Base-by-base conservation (phyloP, 2,329 filamentous ascomycete genomes). In the Coccinonectria pachysandricola region DNA sequence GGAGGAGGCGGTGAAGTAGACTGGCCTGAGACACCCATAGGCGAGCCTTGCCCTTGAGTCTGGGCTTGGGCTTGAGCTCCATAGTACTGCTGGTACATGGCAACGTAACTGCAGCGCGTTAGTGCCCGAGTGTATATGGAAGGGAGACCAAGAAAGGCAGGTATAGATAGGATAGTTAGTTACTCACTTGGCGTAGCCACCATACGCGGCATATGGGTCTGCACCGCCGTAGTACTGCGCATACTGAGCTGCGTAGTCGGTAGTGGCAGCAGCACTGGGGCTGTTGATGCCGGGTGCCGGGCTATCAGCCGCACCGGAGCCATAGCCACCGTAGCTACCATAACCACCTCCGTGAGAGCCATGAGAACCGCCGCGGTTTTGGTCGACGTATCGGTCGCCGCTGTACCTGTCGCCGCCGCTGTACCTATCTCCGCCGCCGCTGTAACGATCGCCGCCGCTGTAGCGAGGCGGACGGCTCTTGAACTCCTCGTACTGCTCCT, bases 201-300 rank as follows among this genome's bases (percentile, higher is more conserved):
- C 88, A 43, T 91, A 95, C 7, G 82, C 76, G 21, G 85, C 85
- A 52, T 95, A 95, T 0, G 87, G 88, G 47, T 95, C 85, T 36
- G 71, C 63, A 28, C 65, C 65, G 36, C 66, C 68, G 35, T 87
- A 88, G 54, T 92, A 91, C 51, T 86, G 79, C 3, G 82, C 79
- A 52, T 92, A 92, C 48, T 88, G 81, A 11, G 79, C 75, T 27
- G 74, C 74, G 52, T 91, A 91, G 44, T 92, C 81, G n/a, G n/a
- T n/a, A 5, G 48, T 37, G 7, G 45, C 39, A 21, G 43, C 37
- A 18, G 40, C 46, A 18, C 38, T 44, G 7, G 52, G 32, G 23
- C 40, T 48, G 32, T 44, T 43, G 9, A 45, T 39, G 7, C 40
- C 44, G 9, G 49, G 39, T 22, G 47, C 48, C 20, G 60, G 52